A percentile compares a stretch with the other conserved stretches of the same genome.
Conservation (phyloP, 495 filamentous ascomycete genomes). For the Terfezia claveryi region DNA sequence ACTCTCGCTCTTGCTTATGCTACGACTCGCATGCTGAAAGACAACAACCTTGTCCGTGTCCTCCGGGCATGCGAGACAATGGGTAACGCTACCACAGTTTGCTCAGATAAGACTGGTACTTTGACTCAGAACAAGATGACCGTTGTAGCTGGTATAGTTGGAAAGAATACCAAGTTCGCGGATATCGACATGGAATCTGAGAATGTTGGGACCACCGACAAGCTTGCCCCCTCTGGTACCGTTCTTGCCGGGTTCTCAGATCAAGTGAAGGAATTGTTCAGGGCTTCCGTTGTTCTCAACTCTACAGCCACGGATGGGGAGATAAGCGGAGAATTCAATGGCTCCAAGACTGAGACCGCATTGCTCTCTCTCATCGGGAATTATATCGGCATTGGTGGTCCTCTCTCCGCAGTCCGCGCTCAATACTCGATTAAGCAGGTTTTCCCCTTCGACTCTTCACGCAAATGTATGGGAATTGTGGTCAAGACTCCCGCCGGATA, state of each 20-base stretch:
- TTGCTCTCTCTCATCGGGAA: slow-evolving; percentile 54
- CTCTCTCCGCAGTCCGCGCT: slow-evolving; percentile 40
- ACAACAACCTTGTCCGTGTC: slow-evolving; percentile 81
- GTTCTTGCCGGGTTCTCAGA: slow-evolving; percentile 36
- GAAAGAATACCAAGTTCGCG: slow-evolving; percentile 43
- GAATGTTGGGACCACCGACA: slow-evolving; percentile 20
- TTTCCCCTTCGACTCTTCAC: slow-evolving; percentile 43
- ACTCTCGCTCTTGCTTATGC: slow-evolving; percentile 87
- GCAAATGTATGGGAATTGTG: slow-evolving; percentile 48
- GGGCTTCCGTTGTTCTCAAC: slow-evolving; percentile 61
- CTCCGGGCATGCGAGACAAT: slow-evolving; percentile 94
- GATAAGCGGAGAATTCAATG: slow-evolving; percentile 54
- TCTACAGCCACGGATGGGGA: slow-evolving; percentile 80
- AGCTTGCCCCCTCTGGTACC: slow-evolving; percentile 28
- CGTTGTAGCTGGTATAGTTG: slow-evolving; percentile 57
- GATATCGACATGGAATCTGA: slow-evolving; percentile 19
- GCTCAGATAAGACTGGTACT: slow-evolving; percentile 92
- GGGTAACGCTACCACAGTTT: slow-evolving; percentile 91
- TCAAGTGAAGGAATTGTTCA: slow-evolving; percentile 39
- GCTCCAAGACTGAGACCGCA: slow-evolving; percentile 80
- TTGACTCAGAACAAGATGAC: slow-evolving; percentile 89
- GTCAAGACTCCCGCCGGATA: slow-evolving; percentile 34
- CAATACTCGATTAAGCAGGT: slow-evolving; percentile 43
- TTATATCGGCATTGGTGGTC: slow-evolving; percentile 49
- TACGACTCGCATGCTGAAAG: slow-evolving; percentile 82